phyloP scores from a whole-genome alignment of 1,139 yeast species.

The Yamadazyma diddensiae region DNA sequence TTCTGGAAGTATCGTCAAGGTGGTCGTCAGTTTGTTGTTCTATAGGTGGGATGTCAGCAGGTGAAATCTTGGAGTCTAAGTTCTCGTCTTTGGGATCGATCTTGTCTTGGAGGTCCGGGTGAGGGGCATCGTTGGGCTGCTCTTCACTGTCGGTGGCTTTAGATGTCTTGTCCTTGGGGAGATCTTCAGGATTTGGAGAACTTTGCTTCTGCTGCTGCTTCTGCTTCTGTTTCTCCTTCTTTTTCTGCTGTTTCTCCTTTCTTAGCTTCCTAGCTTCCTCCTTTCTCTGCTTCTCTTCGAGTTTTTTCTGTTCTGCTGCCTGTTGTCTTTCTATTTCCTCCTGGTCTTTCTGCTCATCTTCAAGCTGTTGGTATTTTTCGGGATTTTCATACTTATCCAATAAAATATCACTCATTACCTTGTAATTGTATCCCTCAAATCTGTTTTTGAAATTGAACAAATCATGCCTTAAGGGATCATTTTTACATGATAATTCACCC shows the following conservation, averaged over 20 bases:
- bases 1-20: background rate
- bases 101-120: no score
- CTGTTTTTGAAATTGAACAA: slow-evolving; percentile 8
- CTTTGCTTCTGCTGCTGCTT: background rate
- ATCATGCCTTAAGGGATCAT: slow-evolving; percentile 8
- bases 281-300: background rate
- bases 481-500: slow-evolving; percentile 3
- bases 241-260: background rate
- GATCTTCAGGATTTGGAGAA: background rate
- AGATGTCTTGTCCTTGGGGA: background rate
- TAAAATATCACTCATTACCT: slow-evolving; percentile 3
- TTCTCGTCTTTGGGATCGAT: no score
- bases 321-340: background rate
- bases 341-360: background rate
- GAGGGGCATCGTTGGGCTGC: no score
- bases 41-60: no score
- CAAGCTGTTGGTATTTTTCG: background rate
- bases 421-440: slow-evolving; percentile 9
- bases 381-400: background rate
- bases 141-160: no score
- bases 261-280: background rate
- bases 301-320: background rate
- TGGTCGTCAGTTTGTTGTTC: background rate
- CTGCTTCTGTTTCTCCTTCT: background rate
- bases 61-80: no score